These are phyloP conservation scores for Chenopodium suecicum DNA, from an alignment of 148 eudicot genomes.

Conservation along the genomic window DNA sequence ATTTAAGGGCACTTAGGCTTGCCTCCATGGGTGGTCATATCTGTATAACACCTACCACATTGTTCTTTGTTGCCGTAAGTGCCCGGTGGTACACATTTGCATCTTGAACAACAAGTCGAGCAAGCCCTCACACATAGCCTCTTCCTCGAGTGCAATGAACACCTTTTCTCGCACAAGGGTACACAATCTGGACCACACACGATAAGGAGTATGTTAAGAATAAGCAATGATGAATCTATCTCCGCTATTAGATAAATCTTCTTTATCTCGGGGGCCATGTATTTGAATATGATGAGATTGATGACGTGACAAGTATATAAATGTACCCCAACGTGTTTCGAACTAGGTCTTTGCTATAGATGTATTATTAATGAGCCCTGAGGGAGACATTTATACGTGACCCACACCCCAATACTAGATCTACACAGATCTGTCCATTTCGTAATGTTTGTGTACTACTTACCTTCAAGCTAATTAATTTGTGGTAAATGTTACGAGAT, in stretches of 20 bases:
- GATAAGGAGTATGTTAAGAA: no score
- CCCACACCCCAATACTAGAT: neutral
- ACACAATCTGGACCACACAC: slow-evolving; percentile 44
- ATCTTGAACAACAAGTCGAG: slow-evolving; percentile 58
- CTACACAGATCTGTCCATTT: neutral
- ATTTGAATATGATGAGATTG: no score
- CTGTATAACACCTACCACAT: slow-evolving; percentile 67
- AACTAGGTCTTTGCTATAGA: neutral
- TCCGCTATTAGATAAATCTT: neutral
- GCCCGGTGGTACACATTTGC: slow-evolving; percentile 86
- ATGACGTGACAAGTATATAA: neutral
- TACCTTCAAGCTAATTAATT: neutral
- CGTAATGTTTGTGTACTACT: neutral
- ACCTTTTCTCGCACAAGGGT: slow-evolving; percentile 52
- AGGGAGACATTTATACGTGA: neutral
- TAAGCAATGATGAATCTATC: no score
- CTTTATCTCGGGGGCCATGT: no score
- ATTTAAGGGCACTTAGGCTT: slow-evolving; percentile 58
- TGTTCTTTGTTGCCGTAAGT: slow-evolving; percentile 60
- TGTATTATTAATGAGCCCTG: neutral
- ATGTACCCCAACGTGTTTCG: neutral
- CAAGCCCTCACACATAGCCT: slow-evolving; percentile 56
- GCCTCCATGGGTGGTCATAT: slow-evolving; percentile 67
- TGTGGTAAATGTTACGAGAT: neutral
- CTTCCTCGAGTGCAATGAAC: slow-evolving; percentile 50